Evolutionary conservation across 2,329 filamentous ascomycete genomes (phyloP), one percentile per base, ranked within the genome.

Genomic region (Trichoderma citrinoviride): DNA sequence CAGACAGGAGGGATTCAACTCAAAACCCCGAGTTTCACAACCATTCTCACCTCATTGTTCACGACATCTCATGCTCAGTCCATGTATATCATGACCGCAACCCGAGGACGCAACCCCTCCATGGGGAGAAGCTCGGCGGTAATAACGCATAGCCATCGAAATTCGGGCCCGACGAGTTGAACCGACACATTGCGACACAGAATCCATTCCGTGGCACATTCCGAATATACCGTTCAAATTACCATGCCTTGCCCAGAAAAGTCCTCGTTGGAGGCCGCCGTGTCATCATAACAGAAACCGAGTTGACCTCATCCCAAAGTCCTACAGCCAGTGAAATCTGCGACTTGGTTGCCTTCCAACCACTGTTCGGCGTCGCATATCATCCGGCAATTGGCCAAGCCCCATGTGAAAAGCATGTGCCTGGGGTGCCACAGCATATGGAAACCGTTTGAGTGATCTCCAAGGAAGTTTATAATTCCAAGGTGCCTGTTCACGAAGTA

Each of bases 331-430:
- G 19, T 10, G 21, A 27, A 7, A 17, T 37, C 12, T 1, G 12
- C 33, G 15, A 52, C 1, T 49, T 5, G 23, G 37, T 33, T 47
- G 25, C 47, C 29, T 33, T n/a, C 21, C 57, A 33, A 43, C 33
- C 33, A 37, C 21, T 43, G 5, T 27, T 52, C 33, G 43, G 46
- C 57, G 14, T 12, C 12, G 7, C 43, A 61, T 4, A 15, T 44
- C 25, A 17, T 8, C 12, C 8, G 37, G 21, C n/a, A 44, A 52
- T 52, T 61, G 14, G 47, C 8, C 25, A 44, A 41, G 1, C 7
- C 0, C n/a, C 23, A 61, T n/a, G 57, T 27, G 33, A 61, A 37
- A 57, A 53, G 33, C 47, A 53, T 61, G 57, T 61, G 37, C 37
- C 37, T 61, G 23, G 43, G 46, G 57, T 61, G 14, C 1, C 33